These are phyloP conservation scores for Citrus sp. DNA, from an alignment of 345 rosid genomes.

Conservation along the genomic window DNA sequence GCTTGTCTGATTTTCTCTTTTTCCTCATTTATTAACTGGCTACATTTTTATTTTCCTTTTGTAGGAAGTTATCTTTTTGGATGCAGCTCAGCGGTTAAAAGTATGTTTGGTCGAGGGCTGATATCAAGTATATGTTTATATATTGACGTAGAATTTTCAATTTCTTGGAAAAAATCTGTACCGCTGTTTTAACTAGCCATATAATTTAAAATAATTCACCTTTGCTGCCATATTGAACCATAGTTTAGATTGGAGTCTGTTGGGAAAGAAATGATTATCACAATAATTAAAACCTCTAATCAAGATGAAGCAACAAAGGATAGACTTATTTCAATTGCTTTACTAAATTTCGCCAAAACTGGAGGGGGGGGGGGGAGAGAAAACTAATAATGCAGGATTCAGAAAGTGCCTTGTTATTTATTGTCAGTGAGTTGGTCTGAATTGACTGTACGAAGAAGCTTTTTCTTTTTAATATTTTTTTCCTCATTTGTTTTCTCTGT, in stretches of 20 bases:
- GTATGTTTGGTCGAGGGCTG: constrained; percentile 31
- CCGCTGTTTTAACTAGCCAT: not conserved
- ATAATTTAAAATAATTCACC: not conserved
- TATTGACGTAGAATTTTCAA: not conserved
- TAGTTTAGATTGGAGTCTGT: not conserved
- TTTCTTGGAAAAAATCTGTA: not conserved
- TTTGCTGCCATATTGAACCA: not conserved
- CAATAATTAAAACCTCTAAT: not conserved
- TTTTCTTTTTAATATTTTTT: not conserved
- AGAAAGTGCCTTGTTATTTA: too few relatives aligned
- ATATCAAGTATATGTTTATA: not conserved
- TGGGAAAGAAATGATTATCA: not conserved
- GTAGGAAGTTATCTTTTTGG: constrained; percentile 82
- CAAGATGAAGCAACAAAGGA: not conserved
- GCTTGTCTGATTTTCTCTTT: not conserved
- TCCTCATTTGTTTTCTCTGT: not conserved
- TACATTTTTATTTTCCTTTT: constrained; percentile 21
- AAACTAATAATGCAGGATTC: not conserved
- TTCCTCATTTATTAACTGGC: constrained; percentile 16
- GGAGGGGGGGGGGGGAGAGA: too few relatives aligned
- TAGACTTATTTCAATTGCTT: not conserved
- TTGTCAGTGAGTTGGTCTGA: not conserved
- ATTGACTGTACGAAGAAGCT: not conserved
- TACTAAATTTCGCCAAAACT: not conserved
- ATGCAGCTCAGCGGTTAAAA: constrained; percentile 52